Evolutionary conservation across 768 basidiomycete genomes (phyloP).

Genomic region (Kwoniella bestiolae): DNA sequence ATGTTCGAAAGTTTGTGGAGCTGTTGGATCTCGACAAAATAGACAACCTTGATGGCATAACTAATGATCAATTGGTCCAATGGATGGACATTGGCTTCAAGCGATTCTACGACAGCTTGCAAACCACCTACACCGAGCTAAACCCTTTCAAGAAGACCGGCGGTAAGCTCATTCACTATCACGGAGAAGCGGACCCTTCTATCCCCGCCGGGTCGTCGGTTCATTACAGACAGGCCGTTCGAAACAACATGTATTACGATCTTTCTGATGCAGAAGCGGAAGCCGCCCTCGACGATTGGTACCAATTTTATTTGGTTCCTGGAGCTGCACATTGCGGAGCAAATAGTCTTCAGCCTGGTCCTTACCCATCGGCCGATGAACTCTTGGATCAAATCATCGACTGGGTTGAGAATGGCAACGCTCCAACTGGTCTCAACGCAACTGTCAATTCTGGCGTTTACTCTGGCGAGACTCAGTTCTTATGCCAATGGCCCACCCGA

Average conservation of each 20-base stretch:
- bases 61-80: conserved; percentile 18
- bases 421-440: conserved; percentile 34
- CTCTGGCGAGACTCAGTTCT: conserved; percentile 1
- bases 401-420: conserved; percentile 57
- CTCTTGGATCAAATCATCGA: conserved; percentile 36
- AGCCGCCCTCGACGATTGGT: conserved; percentile 14
- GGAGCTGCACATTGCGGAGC: conserved; percentile 24
- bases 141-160: conserved; percentile 15
- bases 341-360: conserved; percentile 16
- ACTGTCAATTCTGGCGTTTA: conserved; percentile 5
- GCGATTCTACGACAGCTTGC: conserved; percentile 9
- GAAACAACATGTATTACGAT: conserved; percentile 17
- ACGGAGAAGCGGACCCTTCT: conserved; percentile 23
- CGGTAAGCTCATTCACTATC: conserved; percentile 29
- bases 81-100: conserved; percentile 17
- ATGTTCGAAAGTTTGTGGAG: conserved; percentile 7
- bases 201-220: conserved; percentile 17
- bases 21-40: conserved; percentile 13
- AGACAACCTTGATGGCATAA: conserved; percentile 4
- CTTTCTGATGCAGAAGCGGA: conserved; percentile 2
- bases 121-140: conserved; percentile 25
- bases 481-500: conserved; percentile 1
- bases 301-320: conserved; percentile 25
- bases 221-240: conserved; percentile 17
- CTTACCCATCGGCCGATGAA: conserved; percentile 10